Conservation (phyloP, 768 basidiomycete genomes). For the Phanerodontia chrysosporium region DNA sequence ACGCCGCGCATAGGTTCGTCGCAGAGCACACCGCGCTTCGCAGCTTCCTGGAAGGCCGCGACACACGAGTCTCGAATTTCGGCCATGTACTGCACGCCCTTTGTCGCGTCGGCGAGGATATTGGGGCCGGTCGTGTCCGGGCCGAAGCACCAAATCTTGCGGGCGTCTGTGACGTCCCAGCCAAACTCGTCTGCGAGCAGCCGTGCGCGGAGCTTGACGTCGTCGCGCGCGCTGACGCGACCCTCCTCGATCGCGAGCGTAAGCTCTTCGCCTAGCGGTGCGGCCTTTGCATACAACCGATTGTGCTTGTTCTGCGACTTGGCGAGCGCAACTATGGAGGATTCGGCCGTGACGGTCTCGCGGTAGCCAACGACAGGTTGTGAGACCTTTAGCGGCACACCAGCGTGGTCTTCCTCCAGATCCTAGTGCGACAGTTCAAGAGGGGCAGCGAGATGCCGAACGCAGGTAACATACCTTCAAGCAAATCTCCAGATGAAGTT, state of each 20-base stretch:
- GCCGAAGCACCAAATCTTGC: conserved; percentile 99
- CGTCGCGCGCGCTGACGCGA: conserved; percentile 84
- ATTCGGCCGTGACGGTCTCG: conserved; percentile 96
- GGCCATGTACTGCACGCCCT: conserved; percentile 98
- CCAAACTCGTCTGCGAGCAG: conserved; percentile 92
- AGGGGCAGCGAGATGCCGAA: conserved; percentile 5
- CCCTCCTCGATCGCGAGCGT: conserved; percentile 89
- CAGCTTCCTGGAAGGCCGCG: conserved; percentile 99
- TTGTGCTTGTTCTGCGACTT: conserved; percentile 99
- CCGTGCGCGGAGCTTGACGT: conserved; percentile 96
- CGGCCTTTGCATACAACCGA: conserved; percentile 89
- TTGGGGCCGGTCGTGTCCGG: conserved; percentile 98
- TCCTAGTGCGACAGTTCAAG: conserved; percentile 47
- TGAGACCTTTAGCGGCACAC: conserved; percentile 97
- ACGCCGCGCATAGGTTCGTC: conserved; percentile 99
- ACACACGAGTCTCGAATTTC: conserved; percentile 99
- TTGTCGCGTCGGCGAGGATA: conserved; percentile 95
- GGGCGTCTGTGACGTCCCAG: conserved; percentile 99
- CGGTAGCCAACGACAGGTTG: conserved; percentile 97
- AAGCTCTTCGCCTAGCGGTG: conserved; percentile 92
- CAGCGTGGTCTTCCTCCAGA: conserved; percentile 98
- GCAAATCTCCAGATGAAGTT: conserved; percentile 98
- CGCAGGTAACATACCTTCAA: conserved; percentile 65
- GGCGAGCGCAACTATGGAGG: conserved; percentile 91
- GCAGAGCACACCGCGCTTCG: conserved; percentile 93